These are phyloP conservation scores for Flaveria linearis DNA, from an alignment of 129 eudicot species.

Conservation along the genomic window DNA sequence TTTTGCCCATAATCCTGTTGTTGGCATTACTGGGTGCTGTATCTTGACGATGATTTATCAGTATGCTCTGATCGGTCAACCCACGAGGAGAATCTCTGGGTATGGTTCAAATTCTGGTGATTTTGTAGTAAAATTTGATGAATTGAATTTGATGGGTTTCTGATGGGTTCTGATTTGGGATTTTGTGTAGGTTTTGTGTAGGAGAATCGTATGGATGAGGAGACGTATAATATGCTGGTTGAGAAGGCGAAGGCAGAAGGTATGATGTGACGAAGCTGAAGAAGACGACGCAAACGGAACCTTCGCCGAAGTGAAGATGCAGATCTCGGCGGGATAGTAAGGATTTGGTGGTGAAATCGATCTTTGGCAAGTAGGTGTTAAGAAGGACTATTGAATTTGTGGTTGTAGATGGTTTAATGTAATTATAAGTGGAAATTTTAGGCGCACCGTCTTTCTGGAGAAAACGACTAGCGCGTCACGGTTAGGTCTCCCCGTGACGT, in stretches of 20 bases:
- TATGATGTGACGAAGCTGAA: constrained; percentile 78
- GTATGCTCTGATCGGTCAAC: constrained; percentile 81
- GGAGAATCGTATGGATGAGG: constrained; percentile 60
- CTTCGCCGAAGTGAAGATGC: constrained; percentile 57
- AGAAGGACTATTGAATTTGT: too few relatives aligned
- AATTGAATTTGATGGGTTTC: too few relatives aligned
- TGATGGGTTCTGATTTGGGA: neutral
- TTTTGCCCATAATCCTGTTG: constrained; percentile 75
- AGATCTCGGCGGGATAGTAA: constrained; percentile 62
- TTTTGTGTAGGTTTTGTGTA: constrained; percentile 58
- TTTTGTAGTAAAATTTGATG: neutral
- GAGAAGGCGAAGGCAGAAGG: constrained; percentile 68
- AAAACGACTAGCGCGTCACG: too few relatives aligned
- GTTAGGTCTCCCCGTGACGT: too few relatives aligned
- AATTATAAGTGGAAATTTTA: too few relatives aligned
- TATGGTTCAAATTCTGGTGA: constrained; percentile 18
- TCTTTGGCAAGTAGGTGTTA: constrained; percentile 38
- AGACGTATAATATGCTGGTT: constrained; percentile 52
- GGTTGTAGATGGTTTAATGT: too few relatives aligned
- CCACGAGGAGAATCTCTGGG: constrained; percentile 60
- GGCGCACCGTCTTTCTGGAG: too few relatives aligned
- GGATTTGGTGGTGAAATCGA: constrained; percentile 84
- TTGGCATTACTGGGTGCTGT: constrained; percentile 85
- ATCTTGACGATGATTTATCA: constrained; percentile 64
- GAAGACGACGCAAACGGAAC: constrained; percentile 70